phyloP scores from a whole-genome alignment of 1,284 basidiomycete species.

The Sporisorium exsertum region DNA sequence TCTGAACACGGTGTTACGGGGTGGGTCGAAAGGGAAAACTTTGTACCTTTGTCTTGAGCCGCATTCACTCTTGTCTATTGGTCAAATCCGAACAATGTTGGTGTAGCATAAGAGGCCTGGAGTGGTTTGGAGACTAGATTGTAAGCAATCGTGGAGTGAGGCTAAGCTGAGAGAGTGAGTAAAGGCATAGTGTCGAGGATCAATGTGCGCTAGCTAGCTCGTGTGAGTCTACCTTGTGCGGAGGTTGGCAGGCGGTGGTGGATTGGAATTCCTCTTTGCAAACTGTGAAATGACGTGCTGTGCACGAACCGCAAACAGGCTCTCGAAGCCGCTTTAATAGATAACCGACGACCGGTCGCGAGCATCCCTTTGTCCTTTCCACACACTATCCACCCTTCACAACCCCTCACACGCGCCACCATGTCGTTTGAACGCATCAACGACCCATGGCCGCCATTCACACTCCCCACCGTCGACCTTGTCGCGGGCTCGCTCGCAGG shows the following conservation, averaged over 20 bases:
- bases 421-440: not conserved
- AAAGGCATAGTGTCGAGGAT: no score
- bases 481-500: constrained; percentile 54
- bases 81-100: no score
- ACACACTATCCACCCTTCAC: not conserved
- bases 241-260: no score
- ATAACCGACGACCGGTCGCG: constrained; percentile 14
- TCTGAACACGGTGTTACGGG: constrained; percentile 41
- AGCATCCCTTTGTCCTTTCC: not conserved
- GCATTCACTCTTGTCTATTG: not conserved
- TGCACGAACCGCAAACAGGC: not conserved
- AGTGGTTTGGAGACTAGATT: no score
- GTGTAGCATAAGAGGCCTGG: no score
- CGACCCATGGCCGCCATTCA: constrained; percentile 54
- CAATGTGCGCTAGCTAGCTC: no score
- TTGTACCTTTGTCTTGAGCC: constrained; percentile 33
- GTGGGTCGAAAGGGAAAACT: constrained; percentile 52
- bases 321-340: not conserved
- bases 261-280: not conserved
- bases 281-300: constrained; percentile 17
- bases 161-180: no score
- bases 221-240: no score
- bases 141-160: no score
- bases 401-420: not conserved
- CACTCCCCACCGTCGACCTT: constrained; percentile 50